These are phyloP conservation scores for Epicoccum nigrum DNA, from an alignment of 2,329 filamentous ascomycete species.

Conservation along the genomic window DNA sequence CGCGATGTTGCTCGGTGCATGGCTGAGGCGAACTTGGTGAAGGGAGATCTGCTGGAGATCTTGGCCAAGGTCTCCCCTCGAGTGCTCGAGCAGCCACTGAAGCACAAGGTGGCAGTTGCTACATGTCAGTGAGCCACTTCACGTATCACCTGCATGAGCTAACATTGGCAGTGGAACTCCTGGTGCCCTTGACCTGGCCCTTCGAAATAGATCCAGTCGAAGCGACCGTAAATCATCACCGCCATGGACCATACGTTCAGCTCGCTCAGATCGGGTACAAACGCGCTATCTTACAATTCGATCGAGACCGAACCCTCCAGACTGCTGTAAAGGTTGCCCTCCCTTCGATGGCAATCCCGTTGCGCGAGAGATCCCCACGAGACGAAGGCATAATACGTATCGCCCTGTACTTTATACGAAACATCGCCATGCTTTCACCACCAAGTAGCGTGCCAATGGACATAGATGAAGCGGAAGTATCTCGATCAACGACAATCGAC, in stretches of 20 bases:
- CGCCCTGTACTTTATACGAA: constrained; percentile 85
- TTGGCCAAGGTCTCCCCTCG: constrained; percentile 76
- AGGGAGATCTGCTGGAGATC: constrained; percentile 88
- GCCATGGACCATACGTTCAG: constrained; percentile 87
- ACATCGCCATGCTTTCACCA: constrained; percentile 82
- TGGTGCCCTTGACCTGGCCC: constrained; percentile 94
- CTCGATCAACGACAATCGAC: constrained; percentile 84
- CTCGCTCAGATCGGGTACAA: constrained; percentile 91
- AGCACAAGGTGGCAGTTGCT: constrained; percentile 78
- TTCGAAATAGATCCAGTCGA: constrained; percentile 77
- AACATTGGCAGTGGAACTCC: constrained; percentile 69
- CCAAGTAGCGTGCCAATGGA: constrained; percentile 75
- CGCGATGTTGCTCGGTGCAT: constrained; percentile 94
- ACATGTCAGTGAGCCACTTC: constrained; percentile 58
- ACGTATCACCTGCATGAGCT: constrained; percentile 9
- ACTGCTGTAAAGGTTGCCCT: constrained; percentile 81
- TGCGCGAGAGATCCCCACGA: constrained; percentile 74
- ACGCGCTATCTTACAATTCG: constrained; percentile 82
- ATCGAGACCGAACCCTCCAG: constrained; percentile 76
- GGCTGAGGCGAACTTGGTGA: constrained; percentile 89
- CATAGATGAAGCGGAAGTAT: constrained; percentile 88
- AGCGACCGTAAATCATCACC: constrained; percentile 91
- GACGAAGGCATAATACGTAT: constrained; percentile 94
- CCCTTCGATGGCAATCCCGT: constrained; percentile 80
- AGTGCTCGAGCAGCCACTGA: constrained; percentile 73